Base-by-base conservation (phyloP, 2,329 filamentous ascomycete species). In the Aureobasidium lini region DNA sequence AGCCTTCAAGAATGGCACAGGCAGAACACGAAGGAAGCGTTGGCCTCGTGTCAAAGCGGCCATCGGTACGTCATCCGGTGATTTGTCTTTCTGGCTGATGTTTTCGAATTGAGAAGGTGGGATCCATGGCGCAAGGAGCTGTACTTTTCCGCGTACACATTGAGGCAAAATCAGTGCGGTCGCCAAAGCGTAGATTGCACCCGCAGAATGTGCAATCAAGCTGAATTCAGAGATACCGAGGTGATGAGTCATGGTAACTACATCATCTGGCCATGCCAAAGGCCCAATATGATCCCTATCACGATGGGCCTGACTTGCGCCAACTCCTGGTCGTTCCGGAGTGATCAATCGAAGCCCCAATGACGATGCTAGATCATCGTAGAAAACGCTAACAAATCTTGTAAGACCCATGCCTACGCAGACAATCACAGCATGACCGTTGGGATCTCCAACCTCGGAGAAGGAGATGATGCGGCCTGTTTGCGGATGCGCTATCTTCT, bases 361-460 rank as follows among this genome's bases (percentile, higher is more conserved):
- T 0, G 92, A 95, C 68, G 89, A 77, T 2, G 94, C 94, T 57
- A 99, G 79, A 72, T 99, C 94, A 71, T 99, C 94, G 70, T 97
- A 99, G 71, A 99, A 99, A 0, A 92, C 91, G 62, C 90, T 96
- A 61, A 99, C 89, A 70, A 94, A 99, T 73, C 94, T 84, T 10
- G 94, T 99, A 67, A 99, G 75, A 0, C 94, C 94, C 94, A 99
- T 99, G 18, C 94, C 94, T 2, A 99, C 91, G 68, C 94, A 99
- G 70, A 94, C 95, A 66, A 99, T 92, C 1, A 99, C 90, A 2
- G 91, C 93, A 65, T 88, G 93, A 1, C 94, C 94, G 44, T 93
- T 84, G 0, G 92, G 86, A 71, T 97, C 92, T 13, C 94, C 94
- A 2, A 99, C 94, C 72, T 99, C 94, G 0, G 93, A 97, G 69